Evolutionary conservation across 257 asterid species (phyloP).

Genomic region (Jasminum sambac): DNA sequence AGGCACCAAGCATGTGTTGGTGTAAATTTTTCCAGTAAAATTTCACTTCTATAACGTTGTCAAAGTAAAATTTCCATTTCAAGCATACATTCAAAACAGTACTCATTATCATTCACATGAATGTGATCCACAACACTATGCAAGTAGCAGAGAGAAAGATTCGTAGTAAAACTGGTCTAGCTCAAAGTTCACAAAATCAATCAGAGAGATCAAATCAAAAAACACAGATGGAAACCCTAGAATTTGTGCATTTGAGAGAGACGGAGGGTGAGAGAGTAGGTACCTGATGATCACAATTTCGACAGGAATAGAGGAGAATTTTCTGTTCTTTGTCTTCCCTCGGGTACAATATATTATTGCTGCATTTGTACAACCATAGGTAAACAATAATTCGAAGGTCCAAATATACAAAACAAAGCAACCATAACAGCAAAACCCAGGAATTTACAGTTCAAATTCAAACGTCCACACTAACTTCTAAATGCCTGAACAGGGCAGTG

Average conservation of each 20-base stretch:
- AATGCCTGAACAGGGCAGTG: neutral
- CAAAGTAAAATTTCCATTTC: too few species aligned
- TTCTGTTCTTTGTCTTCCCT: constrained; percentile 81
- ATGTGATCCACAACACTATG: too few species aligned
- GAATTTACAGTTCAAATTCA: neutral
- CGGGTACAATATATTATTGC: constrained; percentile 82
- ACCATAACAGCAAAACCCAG: neutral
- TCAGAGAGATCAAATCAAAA: neutral
- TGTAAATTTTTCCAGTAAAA: too few species aligned
- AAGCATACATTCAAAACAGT: too few species aligned
- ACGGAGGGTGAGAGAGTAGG: neutral
- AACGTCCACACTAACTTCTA: neutral
- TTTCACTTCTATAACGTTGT: too few species aligned
- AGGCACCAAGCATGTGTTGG: too few species aligned
- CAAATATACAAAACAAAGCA: neutral
- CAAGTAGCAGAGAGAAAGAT: too few species aligned
- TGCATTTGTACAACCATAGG: constrained; percentile 20
- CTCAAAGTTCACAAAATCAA: neutral
- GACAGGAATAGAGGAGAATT: constrained; percentile 82
- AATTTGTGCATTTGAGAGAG: neutral
- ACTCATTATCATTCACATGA: too few species aligned
- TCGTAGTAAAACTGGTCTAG: neutral
- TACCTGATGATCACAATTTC: constrained; percentile 93
- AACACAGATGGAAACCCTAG: too few species aligned
- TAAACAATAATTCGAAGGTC: neutral